Evolutionary conservation across 768 basidiomycete genomes (phyloP).

Genomic region (Obba rivulosa): DNA sequence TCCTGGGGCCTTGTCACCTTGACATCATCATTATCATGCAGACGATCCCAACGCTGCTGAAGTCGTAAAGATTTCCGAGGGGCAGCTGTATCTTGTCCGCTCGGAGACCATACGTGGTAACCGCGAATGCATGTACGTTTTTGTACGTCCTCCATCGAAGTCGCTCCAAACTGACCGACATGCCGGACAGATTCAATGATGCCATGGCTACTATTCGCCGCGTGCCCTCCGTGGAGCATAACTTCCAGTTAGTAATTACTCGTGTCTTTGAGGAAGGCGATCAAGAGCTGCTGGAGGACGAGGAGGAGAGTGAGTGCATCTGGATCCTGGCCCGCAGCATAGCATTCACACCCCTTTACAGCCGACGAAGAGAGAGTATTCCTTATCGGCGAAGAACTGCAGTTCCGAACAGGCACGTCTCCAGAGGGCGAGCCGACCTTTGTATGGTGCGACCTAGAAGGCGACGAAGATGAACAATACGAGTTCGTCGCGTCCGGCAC

Average conservation of each 20-base stretch:
- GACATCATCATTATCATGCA: conserved; percentile 31
- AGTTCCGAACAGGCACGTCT: conserved; percentile 71
- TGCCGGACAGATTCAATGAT: conserved; percentile 73
- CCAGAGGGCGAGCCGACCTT: conserved; percentile 73
- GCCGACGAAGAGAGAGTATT: conserved; percentile 94
- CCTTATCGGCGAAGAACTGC: conserved; percentile 84
- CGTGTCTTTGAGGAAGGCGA: conserved; percentile 96
- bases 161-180: not conserved
- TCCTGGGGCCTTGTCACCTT: conserved; percentile 10
- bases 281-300: conserved; percentile 90
- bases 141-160: not conserved
- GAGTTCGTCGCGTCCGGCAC: conserved; percentile 85
- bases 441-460: conserved; percentile 87
- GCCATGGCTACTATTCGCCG: conserved; percentile 93
- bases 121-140: conserved; percentile 92
- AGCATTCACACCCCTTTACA: conserved; percentile 25
- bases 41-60: conserved; percentile 94
- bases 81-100: conserved; percentile 86
- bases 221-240: conserved; percentile 68
- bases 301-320: conserved; percentile 68
- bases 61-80: conserved; percentile 89
- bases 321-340: conserved; percentile 1
- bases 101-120: conserved; percentile 89
- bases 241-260: conserved; percentile 91
- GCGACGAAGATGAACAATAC: conserved; percentile 89